Evolutionary conservation across 257 asterid species (phyloP).

Genomic region (Scutellaria minor): DNA sequence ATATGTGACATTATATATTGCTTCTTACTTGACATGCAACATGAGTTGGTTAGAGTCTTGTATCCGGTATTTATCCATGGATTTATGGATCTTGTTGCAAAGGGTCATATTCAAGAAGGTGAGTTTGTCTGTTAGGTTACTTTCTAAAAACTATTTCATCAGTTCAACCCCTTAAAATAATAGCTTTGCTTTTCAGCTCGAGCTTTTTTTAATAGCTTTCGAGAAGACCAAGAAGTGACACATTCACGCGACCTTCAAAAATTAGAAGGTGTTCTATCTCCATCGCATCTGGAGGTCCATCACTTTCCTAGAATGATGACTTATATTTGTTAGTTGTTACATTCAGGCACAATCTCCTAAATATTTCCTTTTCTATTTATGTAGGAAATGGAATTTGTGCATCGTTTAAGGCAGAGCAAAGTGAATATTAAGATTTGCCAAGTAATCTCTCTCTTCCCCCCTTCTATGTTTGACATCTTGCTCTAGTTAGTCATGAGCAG

Average conservation of each 20-base stretch:
- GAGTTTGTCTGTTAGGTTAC: constrained; percentile 23
- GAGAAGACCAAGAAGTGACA: constrained; percentile 93
- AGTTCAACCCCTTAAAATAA: constrained; percentile 30
- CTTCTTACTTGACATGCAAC: constrained; percentile 48
- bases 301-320: constrained; percentile 40
- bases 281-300: constrained; percentile 88
- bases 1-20: constrained; percentile 9
- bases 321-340: constrained; percentile 26
- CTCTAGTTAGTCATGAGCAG: background rate
- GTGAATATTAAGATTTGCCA: constrained; percentile 88
- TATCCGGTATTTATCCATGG: constrained; percentile 97
- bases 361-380: constrained; percentile 16
- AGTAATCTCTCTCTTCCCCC: constrained; percentile 44
- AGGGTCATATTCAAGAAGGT: constrained; percentile 97
- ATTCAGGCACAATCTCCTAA: constrained; percentile 35
- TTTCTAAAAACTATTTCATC: background rate
- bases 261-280: constrained; percentile 94
- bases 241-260: constrained; percentile 93
- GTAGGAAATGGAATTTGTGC: constrained; percentile 99
- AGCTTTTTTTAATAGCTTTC: constrained; percentile 81
- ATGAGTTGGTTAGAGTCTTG: constrained; percentile 95
- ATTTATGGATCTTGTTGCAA: constrained; percentile 96
- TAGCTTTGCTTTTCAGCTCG: constrained; percentile 64
- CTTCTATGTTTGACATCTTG: background rate
- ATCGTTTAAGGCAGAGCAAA: constrained; percentile 87